Base-by-base conservation (phyloP, 2,329 filamentous ascomycete genomes). In the Aspergillus floridensis region DNA sequence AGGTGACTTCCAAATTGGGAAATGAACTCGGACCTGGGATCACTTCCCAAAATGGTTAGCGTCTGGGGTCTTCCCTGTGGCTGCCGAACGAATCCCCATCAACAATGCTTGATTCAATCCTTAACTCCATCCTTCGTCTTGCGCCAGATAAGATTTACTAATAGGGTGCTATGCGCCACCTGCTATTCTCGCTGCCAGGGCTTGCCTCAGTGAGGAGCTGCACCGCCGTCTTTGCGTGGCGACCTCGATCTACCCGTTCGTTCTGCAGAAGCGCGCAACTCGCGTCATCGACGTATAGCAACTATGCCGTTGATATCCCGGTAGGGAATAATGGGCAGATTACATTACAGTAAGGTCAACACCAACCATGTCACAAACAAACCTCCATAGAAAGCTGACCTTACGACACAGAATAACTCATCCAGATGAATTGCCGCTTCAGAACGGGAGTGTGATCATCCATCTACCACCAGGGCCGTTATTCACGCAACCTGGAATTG, bases 401-500 rank as follows among this genome's bases (percentile, higher is more conserved):
- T 5, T 1, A 16, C 4, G 16, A 12, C 14, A 4, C 46, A 72
- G 70, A 49, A 63, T 72, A 35, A 68, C 65, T 22, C 61, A 65
- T 41, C 62, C 66, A 14, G 35, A 8, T 31, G 46, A 32, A 22
- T 4, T 32, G n/a, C 31, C 56, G 4, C 24, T 53, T 11, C 14
- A 53, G 47, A 48, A 52, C 11, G 65, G 66, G 26, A 72, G 72
- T 65, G 67, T 77, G 10, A 70, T 76, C 38, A 63, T 78, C 35
- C 71, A 74, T 48, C 68, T 78, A 6, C 76, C 75, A n/a, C 65
- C 71, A 16, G 75, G 75, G 12, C 73, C 75, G 24, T 38, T 74
- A 11, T 73, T 73, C 29, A n/a, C 6, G 3, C 59, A 51, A 8
- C 29, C 2, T 5, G 10, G 2, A 24, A 14, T 35, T 2, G 11